A percentile compares a stretch with the other conserved stretches of the same genome.
Conservation (phyloP, 2,329 filamentous ascomycete genomes). For the Fusarium hainanense region DNA sequence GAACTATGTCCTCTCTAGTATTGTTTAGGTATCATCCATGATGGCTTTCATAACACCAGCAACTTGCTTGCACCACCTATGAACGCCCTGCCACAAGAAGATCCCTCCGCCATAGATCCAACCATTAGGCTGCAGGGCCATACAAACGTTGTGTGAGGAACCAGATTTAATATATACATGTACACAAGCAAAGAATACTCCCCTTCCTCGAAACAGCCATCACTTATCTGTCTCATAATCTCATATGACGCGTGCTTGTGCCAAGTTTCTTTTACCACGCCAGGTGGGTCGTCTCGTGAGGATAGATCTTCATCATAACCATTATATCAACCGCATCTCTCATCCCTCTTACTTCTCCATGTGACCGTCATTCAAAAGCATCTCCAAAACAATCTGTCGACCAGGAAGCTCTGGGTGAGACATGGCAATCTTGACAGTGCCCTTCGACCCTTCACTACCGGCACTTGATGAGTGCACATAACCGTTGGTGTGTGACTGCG, state of each 20-base stretch:
- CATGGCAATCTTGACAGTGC: constrained; percentile 94
- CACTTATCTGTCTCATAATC: constrained; percentile 7
- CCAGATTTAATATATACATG: constrained; percentile 32
- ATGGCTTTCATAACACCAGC: constrained; percentile 30
- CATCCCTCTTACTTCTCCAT: constrained; percentile 54
- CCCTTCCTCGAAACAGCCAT: not conserved
- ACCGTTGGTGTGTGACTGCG: constrained; percentile 51
- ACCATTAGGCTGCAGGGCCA: constrained; percentile 17
- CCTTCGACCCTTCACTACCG: constrained; percentile 63
- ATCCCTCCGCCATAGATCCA: constrained; percentile 28
- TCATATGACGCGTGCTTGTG: constrained; percentile 1
- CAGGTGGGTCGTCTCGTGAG: constrained; percentile 4
- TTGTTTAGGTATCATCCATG: constrained; percentile 36
- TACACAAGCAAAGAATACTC: constrained; percentile 28
- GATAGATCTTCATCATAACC: constrained; percentile 12
- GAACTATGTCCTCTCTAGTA: constrained; percentile 23
- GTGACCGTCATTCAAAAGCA: constrained; percentile 91
- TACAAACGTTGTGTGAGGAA: constrained; percentile 10
- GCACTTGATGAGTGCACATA: constrained; percentile 50
- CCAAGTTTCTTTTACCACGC: constrained; percentile 13
- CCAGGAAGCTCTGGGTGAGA: constrained; percentile 88
- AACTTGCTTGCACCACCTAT: constrained; percentile 26
- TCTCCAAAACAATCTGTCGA: constrained; percentile 88
- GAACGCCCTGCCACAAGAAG: constrained; percentile 37
- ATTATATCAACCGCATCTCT: constrained; percentile 7